phyloP scores from a whole-genome alignment of 2,329 filamentous ascomycete genomes.

The Venturia pyrina region DNA sequence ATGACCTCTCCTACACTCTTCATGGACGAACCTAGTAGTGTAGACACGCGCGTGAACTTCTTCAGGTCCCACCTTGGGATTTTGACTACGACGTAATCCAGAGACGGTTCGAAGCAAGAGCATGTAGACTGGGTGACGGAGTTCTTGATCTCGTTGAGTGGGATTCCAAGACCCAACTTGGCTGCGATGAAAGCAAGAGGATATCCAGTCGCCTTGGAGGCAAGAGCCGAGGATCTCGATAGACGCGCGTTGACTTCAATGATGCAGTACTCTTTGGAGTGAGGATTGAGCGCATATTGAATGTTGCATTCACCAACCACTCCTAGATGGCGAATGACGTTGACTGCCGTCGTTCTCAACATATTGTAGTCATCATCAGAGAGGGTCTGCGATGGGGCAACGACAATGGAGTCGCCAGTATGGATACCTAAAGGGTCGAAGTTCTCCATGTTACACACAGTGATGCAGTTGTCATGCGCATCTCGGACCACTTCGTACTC shows the following conservation, averaged over 20 bases:
- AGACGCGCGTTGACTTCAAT: constrained; percentile 98
- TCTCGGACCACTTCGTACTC: constrained; percentile 98
- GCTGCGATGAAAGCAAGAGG: constrained; percentile 93
- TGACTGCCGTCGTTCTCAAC: constrained; percentile 92
- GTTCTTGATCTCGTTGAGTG: constrained; percentile 93
- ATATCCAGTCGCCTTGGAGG: constrained; percentile 95
- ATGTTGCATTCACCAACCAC: constrained; percentile 99
- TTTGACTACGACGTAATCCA: constrained; percentile 98
- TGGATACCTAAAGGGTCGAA: constrained; percentile 97
- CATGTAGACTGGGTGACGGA: constrained; percentile 91
- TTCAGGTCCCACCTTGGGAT: constrained; percentile 98
- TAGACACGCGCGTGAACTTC: constrained; percentile 96
- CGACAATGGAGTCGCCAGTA: constrained; percentile 95
- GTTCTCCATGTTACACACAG: constrained; percentile 99
- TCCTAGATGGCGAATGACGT: constrained; percentile 91
- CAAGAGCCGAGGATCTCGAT: constrained; percentile 87
- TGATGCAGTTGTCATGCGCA: constrained; percentile 95
- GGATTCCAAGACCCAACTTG: constrained; percentile 89
- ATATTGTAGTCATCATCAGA: constrained; percentile 99
- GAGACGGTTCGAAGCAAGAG: constrained; percentile 95
- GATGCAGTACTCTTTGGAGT: constrained; percentile 94
- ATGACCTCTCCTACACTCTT: constrained; percentile 99
- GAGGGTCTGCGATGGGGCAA: constrained; percentile 91
- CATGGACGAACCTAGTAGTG: constrained; percentile 93
- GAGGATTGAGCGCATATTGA: constrained; percentile 92